Conservation (phyloP, 169 alveolate genomes). For the Eimeria praecox region DNA sequence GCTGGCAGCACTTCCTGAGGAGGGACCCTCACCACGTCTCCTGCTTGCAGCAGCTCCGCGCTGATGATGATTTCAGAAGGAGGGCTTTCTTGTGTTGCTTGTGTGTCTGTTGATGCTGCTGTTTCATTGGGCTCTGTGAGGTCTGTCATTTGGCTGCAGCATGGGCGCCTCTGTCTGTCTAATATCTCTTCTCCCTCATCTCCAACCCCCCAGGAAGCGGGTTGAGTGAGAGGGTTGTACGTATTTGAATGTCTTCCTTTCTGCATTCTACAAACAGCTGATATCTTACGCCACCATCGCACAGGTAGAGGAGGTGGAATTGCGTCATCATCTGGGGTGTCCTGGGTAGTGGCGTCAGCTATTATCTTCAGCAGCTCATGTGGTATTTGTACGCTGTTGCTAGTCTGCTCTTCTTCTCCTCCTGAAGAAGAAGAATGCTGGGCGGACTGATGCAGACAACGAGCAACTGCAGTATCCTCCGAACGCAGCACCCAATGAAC, state of each 20-base stretch:
- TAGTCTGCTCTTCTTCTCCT: background rate
- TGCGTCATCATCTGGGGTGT: background rate
- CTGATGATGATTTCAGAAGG: constrained; percentile 33
- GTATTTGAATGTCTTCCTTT: background rate
- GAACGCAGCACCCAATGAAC: constrained; percentile 62
- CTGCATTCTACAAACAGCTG: background rate
- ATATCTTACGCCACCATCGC: constrained; percentile 37
- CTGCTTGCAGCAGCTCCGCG: constrained; percentile 68
- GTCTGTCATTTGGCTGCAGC: background rate
- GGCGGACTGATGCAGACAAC: background rate
- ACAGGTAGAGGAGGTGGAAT: background rate
- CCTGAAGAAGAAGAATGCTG: background rate
- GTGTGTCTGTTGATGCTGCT: background rate
- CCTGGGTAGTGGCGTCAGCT: background rate
- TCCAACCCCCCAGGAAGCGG: background rate
- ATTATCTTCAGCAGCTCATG: background rate
- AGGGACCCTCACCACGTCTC: constrained; percentile 64
- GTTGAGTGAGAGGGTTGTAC: constrained; percentile 61
- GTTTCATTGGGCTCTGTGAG: background rate
- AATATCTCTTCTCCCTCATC: constrained; percentile 7
- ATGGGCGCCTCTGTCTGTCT: background rate
- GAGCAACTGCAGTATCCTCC: constrained; percentile 1
- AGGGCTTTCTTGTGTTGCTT: background rate
- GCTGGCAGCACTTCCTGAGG: constrained; percentile 78
- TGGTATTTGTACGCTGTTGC: background rate